Percentiles rank a stretch among this genome's conserved stretches.
Evolutionary conservation across 1,284 basidiomycete species (phyloP).

Genomic region (Vanrija humicola): DNA sequence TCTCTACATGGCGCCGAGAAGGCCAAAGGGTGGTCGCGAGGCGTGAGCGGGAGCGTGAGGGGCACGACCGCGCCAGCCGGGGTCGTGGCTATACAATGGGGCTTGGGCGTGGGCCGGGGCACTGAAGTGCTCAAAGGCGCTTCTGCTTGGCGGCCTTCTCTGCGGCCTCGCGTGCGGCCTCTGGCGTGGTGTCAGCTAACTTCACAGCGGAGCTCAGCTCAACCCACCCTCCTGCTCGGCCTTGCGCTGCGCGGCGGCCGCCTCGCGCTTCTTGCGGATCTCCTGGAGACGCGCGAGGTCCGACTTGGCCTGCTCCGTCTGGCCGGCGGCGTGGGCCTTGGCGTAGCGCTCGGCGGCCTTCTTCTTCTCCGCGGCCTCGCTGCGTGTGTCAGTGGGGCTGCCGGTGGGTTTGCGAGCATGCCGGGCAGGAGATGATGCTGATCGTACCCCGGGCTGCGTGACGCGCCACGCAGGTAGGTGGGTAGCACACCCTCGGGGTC

Average conservation of each 20-base stretch:
- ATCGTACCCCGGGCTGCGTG: too few relatives aligned
- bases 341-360: constrained; percentile 74
- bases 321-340: constrained; percentile 59
- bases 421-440: too few relatives aligned
- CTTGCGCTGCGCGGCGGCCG: constrained; percentile 74
- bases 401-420: too few relatives aligned
- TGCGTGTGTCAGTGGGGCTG: constrained; percentile 44
- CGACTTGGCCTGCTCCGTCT: constrained; percentile 81
- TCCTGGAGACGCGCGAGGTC: constrained; percentile 82
- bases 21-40: too few relatives aligned
- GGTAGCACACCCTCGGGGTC: too few relatives aligned
- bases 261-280: constrained; percentile 79
- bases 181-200: constrained; percentile 18
- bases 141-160: constrained; percentile 38
- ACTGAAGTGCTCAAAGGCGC: background rate
- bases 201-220: background rate
- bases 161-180: constrained; percentile 43
- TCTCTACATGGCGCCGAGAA: background rate
- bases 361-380: constrained; percentile 83
- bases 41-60: too few relatives aligned
- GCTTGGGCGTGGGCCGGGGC: too few relatives aligned
- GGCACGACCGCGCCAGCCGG: too few relatives aligned
- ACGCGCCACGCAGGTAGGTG: too few relatives aligned
- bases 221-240: constrained; percentile 68
- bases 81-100: too few relatives aligned